These are phyloP conservation scores for Kwoniella shivajii DNA, from an alignment of 1,284 basidiomycete genomes.

Conservation along the genomic window DNA sequence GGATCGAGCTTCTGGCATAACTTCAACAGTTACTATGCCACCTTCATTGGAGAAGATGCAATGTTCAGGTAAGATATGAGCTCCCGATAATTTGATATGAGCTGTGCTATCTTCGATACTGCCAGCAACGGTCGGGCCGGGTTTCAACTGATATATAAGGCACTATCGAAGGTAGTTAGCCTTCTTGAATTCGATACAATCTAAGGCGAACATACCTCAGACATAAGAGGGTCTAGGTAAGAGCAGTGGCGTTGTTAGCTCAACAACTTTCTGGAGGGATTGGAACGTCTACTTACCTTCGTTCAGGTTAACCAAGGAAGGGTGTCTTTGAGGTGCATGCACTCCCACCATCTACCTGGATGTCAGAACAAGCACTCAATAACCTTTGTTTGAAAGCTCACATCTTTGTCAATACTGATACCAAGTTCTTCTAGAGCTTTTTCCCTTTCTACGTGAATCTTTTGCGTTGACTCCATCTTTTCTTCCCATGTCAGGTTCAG, in stretches of 20 bases:
- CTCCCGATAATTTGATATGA: constrained; percentile 90
- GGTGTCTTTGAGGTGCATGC: constrained; percentile 99
- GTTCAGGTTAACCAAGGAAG: constrained; percentile 93
- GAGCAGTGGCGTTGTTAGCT: constrained; percentile 14
- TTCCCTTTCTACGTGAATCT: constrained; percentile 94
- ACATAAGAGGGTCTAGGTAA: constrained; percentile 54
- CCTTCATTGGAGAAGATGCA: constrained; percentile 87
- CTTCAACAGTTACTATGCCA: constrained; percentile 79
- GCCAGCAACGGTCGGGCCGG: constrained; percentile 81
- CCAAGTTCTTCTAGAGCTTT: constrained; percentile 96
- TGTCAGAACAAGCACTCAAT: constrained; percentile 1
- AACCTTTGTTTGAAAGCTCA: constrained; percentile 13
- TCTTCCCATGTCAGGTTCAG: constrained; percentile 98
- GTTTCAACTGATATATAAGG: constrained; percentile 91
- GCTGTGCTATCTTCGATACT: constrained; percentile 76
- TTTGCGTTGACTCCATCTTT: constrained; percentile 86
- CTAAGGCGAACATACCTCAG: constrained; percentile 39
- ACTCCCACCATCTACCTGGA: constrained; percentile 58
- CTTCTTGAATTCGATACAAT: background rate
- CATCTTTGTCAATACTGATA: constrained; percentile 94
- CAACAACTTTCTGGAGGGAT: background rate
- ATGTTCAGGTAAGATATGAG: constrained; percentile 88
- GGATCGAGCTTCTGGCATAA: constrained; percentile 77
- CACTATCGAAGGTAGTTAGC: constrained; percentile 56
- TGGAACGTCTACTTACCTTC: constrained; percentile 75